Percentiles rank a stretch among this genome's conserved stretches.
Evolutionary conservation across 495 filamentous ascomycete genomes (phyloP).

Genomic region (Penicillium cataractarum): DNA sequence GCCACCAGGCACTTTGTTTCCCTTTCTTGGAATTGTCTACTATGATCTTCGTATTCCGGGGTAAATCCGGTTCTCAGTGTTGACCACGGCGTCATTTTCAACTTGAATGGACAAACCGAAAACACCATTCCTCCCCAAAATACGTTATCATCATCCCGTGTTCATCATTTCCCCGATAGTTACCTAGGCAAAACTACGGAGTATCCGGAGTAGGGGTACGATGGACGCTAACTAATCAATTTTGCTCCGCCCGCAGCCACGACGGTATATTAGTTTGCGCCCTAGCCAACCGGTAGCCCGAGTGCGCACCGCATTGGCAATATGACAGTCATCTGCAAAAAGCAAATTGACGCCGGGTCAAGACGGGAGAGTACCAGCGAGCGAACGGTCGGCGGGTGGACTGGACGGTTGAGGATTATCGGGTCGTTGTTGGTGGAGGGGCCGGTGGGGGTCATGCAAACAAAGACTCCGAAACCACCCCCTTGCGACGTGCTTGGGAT

Average conservation of each 20-base stretch:
- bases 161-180: neutral
- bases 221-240: neutral
- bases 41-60: neutral
- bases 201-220: neutral
- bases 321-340: slow-evolving; percentile 5
- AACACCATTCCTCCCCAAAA: neutral
- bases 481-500: slow-evolving; percentile 20
- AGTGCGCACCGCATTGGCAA: neutral
- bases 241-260: neutral
- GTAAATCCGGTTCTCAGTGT: neutral
- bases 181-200: neutral
- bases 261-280: neutral
- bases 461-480: slow-evolving; percentile 14
- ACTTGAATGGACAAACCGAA: neutral
- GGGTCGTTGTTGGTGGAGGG: neutral
- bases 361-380: neutral
- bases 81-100: neutral
- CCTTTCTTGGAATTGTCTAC: neutral
- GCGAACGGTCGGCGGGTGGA: neutral
- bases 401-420: neutral
- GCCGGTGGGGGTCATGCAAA: slow-evolving; percentile 12
- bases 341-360: slow-evolving; percentile 1
- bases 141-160: neutral
- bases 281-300: neutral
- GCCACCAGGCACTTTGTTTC: neutral